Evolutionary conservation across 2,329 filamentous ascomycete genomes (phyloP), one percentile per base, ranked within the genome.

Genomic region (Aspergillus alliaceus): DNA sequence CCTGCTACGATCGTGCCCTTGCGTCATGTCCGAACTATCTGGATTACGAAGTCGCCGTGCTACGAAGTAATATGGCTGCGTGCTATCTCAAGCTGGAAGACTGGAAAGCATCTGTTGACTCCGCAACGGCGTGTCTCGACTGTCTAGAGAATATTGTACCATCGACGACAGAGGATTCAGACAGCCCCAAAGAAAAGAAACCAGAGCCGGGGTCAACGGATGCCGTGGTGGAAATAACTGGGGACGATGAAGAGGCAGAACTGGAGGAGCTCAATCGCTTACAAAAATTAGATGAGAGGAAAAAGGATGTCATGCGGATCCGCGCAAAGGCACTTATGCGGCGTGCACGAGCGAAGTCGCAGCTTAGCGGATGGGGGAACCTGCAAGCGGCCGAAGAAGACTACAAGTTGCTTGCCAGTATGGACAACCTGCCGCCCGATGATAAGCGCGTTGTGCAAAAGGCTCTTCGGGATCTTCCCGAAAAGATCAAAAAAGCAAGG

Each of bases 61-160:
- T 98, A 6, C 86, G 88, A 58, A 92, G 90, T 71, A 98, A 98
- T 77, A 88, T 97, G 63, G 85, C 93, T 1, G 93, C 93, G 9
- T 96, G 92, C 70, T 86, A 96, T 66, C 74, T 98, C 54, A 96
- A 96, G 72, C 80, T 96, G 3, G 82, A 87, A 59, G 88, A 93
- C 59, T 97, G 92, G 90, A 91, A 93, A 64, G 86, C 90, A 29
- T 90, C 91, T 9, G 83, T 92, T 42, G 87, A 88, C 49, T 82
- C 85, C 9, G 92, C 93, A 1, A 90, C 86, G 0, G 80, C 84
- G 11, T 88, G 91, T 2, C 71, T 98, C 0, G 88, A 93, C 11
- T 82, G 84, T 0, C 77, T 98, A n/a, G 86, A 89, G 59, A 81
- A 83, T 27, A 68, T 93, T 24, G 72, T 83, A 46, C 79, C 64